Base-by-base conservation (phyloP, 2,329 filamentous ascomycete species). In the Nothomitra cinnamomea region DNA sequence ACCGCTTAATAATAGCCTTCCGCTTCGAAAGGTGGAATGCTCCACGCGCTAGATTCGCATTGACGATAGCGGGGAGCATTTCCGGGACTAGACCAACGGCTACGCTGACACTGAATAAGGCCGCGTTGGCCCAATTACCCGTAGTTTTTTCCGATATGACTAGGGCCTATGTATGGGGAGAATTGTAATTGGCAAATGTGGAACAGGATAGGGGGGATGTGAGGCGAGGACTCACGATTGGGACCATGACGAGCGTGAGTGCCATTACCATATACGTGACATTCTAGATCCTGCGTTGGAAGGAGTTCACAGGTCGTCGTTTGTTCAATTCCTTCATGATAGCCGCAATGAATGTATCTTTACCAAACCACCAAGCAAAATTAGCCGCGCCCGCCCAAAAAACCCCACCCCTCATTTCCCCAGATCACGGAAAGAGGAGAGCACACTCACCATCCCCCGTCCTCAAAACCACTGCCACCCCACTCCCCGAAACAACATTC, bases 61-160 rank as follows among this genome's bases (percentile, higher is more conserved):
- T 53, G 4, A 53, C 51, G n/a, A 53, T 53, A 12, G 51, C 51
- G 12, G 51, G 51, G 15, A 53, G 51, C 51, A 53, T 53, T 17
- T 53, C 51, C n/a, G 51, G 51, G 6, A 53, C 51, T 15, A 53
- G 19, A 17, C 51, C 51, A 5, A 53, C 51, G 6, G 51, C 51
- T 40, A 53, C 51, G 7, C 32, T 41, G 7, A 53, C 35, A 25
- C 35, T 45, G 38, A 53, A 53, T 1, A 53, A 25, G 2, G 51
- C 51, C 4, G 51, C 51, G 25, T 21, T 19, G 12, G 17, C 10
- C 51, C 51, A 53, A 21, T 47, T 24, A 25, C 28, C 21, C 7
- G 43, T 47, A 5, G 17, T n/a, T 25, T 25, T 47, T 25, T 24
- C 43, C 21, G 43, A 47, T 24, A 47, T 25, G 2, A 47, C 43